Percentiles rank a stretch among this genome's conserved stretches.
These are phyloP conservation scores for Sisymbrium altissimum DNA, from an alignment of 345 rosid genomes.

Conservation along the genomic window DNA sequence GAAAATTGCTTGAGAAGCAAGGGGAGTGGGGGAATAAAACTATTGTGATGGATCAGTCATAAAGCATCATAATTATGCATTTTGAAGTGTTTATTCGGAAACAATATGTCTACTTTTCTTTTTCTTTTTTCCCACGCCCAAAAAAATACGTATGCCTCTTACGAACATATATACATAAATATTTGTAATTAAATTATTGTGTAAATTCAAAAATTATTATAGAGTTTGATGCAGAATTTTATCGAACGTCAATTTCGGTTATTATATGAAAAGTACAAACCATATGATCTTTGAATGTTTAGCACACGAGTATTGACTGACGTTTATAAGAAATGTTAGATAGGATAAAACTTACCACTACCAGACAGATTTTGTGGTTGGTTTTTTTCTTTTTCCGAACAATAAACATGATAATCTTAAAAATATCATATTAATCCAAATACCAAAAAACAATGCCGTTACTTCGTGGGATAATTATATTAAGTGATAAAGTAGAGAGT, in stretches of 20 bases:
- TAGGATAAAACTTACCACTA: background rate
- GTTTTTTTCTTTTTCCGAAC: background rate
- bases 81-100: background rate
- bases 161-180: too few species aligned
- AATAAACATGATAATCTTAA: background rate
- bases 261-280: background rate
- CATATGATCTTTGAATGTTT: background rate
- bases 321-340: background rate
- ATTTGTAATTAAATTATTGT: too few species aligned
- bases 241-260: background rate
- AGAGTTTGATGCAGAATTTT: background rate
- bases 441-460: background rate
- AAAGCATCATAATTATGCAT: conserved; percentile 10
- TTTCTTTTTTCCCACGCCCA: background rate
- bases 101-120: background rate
- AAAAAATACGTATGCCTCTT: background rate
- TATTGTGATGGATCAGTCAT: conserved; percentile 22
- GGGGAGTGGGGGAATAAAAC: conserved; percentile 27
- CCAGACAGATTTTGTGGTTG: background rate
- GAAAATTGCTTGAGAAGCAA: conserved; percentile 35
- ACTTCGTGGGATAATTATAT: background rate
- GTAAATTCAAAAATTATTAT: background rate
- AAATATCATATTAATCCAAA: background rate
- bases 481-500: background rate
- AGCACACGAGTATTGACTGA: conserved; percentile 3